phyloP scores from a whole-genome alignment of 2,329 filamentous ascomycete species.

The Monosporascus sp. region DNA sequence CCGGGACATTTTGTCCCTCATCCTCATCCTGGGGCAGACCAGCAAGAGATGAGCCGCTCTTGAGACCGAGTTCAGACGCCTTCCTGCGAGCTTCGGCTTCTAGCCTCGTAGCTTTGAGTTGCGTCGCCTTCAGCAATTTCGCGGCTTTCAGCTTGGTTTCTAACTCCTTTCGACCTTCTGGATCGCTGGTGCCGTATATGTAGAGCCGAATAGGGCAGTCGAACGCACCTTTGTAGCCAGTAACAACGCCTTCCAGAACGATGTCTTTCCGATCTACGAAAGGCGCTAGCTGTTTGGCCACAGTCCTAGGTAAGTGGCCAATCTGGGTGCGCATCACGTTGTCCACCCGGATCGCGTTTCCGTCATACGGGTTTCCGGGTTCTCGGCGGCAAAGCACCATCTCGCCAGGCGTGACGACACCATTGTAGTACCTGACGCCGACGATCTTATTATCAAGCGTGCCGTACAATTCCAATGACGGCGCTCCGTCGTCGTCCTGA shows the following conservation, averaged over 20 bases:
- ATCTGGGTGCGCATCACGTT: slow-evolving; percentile 74
- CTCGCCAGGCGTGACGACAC: slow-evolving; percentile 53
- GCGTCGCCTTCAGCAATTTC: slow-evolving; percentile 55
- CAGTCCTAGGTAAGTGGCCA: slow-evolving; percentile 65
- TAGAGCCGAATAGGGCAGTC: slow-evolving; percentile 69
- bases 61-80: slow-evolving; percentile 31
- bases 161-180: slow-evolving; percentile 46
- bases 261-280: slow-evolving; percentile 63
- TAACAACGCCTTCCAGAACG: slow-evolving; percentile 63
- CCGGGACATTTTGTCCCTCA: slow-evolving; percentile 35
- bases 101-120: slow-evolving; percentile 49
- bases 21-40: slow-evolving; percentile 21
- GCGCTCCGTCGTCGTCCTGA: slow-evolving; percentile 34
- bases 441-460: slow-evolving; percentile 51
- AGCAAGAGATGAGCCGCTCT: slow-evolving; percentile 32
- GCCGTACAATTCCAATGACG: slow-evolving; percentile 41
- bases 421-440: slow-evolving; percentile 48
- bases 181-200: slow-evolving; percentile 63
- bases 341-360: slow-evolving; percentile 71
- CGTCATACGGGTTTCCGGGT: slow-evolving; percentile 60
- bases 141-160: slow-evolving; percentile 58
- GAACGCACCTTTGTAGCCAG: slow-evolving; percentile 58
- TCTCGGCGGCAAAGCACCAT: slow-evolving; percentile 55
- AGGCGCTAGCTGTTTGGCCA: slow-evolving; percentile 67
- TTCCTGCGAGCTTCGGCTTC: slow-evolving; percentile 49